Evolutionary conservation across 75 land plant species (phyloP), one percentile per base, ranked within the genome.

Genomic region (Cupressus sempervirens): DNA sequence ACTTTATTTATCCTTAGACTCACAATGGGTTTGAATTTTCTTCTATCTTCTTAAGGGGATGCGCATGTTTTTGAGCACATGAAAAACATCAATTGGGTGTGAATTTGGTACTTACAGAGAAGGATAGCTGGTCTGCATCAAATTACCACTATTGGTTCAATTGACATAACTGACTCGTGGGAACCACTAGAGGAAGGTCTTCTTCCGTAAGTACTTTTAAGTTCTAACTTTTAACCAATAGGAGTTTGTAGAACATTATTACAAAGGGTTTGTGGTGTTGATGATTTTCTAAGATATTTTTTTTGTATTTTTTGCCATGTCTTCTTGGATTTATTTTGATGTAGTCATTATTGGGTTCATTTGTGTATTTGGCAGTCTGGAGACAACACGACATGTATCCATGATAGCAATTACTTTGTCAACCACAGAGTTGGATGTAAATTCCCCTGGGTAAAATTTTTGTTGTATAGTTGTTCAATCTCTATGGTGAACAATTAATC

Each of bases 101-200:
- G 35, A 14, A 12, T 72, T 72, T 72, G 13, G 34, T 70, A 8
- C 74, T 72, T 86, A 84, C 90, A 95, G 97, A 92, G 97, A 84
- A 93, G 98, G 86, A 92, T 96, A 90, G 93, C 85, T 82, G 97
- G 97, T 83, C 94, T 97, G 76, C 99, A 97, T 83, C 99, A 97
- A 86, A 92, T 81, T 83, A 95, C 99, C 36, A 70, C 93, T 8
- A 95, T 95, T 89, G 96, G 94, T 62, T 95, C 99, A 1, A 97
- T 95, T 73, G 97, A 95, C 87, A 97, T 97, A 41, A 93, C 92
- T 76, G 99, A 97, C 81, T 90, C 91, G 13, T 97, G 99, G 99
- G 95, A 95, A 68, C 99, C 99, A 36, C 80, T 97, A 50, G 99
- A 97, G 84, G 99, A 97, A 85, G 98, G 98, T 70, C 97, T 96